Evolutionary conservation across 2,329 filamentous ascomycete genomes (phyloP).

Genomic region (Alternaria longipes): DNA sequence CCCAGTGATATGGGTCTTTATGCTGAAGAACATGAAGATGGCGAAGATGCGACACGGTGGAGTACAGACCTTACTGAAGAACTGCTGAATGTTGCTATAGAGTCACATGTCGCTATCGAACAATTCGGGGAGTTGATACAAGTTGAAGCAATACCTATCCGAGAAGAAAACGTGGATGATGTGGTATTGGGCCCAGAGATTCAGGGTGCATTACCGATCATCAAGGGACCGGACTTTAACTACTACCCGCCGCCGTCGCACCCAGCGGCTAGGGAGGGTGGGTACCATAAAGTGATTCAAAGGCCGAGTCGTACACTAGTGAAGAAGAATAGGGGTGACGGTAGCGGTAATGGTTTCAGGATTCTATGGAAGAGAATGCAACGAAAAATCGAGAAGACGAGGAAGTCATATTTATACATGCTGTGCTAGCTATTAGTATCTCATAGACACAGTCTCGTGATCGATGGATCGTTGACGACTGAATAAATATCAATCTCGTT

Average conservation of each 20-base stretch:
- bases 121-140: neutral
- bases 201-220: neutral
- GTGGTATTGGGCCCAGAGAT: neutral
- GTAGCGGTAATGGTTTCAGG: neutral
- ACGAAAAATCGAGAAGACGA: neutral
- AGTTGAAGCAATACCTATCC: neutral
- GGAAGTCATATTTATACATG: neutral
- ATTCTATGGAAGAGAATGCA: neutral
- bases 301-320: neutral
- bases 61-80: neutral
- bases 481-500: neutral
- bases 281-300: neutral
- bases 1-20: slow-evolving; percentile 3
- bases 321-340: neutral
- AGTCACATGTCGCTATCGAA: neutral
- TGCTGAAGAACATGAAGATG: neutral
- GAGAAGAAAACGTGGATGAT: neutral
- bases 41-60: neutral
- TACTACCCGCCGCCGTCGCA: slow-evolving; percentile 13
- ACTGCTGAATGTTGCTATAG: neutral
- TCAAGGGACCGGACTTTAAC: slow-evolving; percentile 4
- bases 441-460: neutral
- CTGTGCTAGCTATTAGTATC: neutral
- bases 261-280: neutral
- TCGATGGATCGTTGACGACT: neutral